Evolutionary conservation across 352 stramenopile genomes (phyloP).

Genomic region (Phytophthora chlamydospora): DNA sequence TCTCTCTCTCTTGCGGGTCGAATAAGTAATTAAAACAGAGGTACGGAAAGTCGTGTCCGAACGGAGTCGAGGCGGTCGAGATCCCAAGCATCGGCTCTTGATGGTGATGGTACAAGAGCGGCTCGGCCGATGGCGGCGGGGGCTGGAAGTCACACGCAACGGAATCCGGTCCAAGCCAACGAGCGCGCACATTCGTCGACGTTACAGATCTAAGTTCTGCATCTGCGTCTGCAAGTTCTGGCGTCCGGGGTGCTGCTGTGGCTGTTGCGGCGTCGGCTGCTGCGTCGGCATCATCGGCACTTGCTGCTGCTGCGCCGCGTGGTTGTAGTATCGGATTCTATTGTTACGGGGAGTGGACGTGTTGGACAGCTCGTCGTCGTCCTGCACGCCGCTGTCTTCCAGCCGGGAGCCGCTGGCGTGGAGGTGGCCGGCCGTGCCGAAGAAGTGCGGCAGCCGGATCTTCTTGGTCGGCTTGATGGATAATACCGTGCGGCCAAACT

Average conservation of each 20-base stretch:
- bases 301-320: slow-evolving; percentile 48
- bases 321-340: slow-evolving; percentile 64
- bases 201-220: slow-evolving; percentile 84
- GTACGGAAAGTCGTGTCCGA: slow-evolving; percentile 28
- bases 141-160: slow-evolving; percentile 19
- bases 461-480: slow-evolving; percentile 92
- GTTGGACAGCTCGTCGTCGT: slow-evolving; percentile 65
- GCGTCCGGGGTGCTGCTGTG: slow-evolving; percentile 34
- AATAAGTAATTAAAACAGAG: slow-evolving; percentile 45
- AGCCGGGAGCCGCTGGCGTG: slow-evolving; percentile 55
- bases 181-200: slow-evolving; percentile 28
- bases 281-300: slow-evolving; percentile 31
- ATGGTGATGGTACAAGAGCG: slow-evolving; percentile 51
- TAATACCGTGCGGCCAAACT: slow-evolving; percentile 86
- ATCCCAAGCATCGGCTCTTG: slow-evolving; percentile 46
- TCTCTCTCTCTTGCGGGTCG: slow-evolving; percentile 16
- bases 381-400: slow-evolving; percentile 57
- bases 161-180: slow-evolving; percentile 26
- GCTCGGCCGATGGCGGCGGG: slow-evolving; percentile 31
- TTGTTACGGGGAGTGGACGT: slow-evolving; percentile 73
- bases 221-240: slow-evolving; percentile 63
- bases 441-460: slow-evolving; percentile 86
- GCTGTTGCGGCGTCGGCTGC: slow-evolving; percentile 34
- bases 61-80: slow-evolving; percentile 24
- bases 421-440: slow-evolving; percentile 59